phyloP scores from a whole-genome alignment of 2,329 filamentous ascomycete species.

The Sodiomyces alkalinus region DNA sequence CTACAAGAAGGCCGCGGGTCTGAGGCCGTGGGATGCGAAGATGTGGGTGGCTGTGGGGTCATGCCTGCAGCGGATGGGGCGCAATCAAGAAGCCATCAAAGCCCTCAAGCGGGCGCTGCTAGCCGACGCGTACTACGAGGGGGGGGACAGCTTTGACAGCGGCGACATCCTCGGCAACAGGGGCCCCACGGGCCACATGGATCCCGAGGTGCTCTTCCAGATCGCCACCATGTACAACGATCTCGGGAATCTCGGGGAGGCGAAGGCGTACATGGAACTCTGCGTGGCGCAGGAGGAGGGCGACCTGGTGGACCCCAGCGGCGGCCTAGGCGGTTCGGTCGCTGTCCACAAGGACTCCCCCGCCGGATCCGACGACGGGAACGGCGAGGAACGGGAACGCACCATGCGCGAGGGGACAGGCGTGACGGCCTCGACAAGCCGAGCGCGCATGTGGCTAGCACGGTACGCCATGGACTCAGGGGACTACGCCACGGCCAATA shows the following conservation, averaged over 20 bases:
- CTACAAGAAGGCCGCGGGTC: conserved; percentile 84
- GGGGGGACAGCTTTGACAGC: conserved; percentile 38
- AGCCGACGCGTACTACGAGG: conserved; percentile 74
- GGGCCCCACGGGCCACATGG: conserved; percentile 47
- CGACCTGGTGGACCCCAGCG: conserved; percentile 26
- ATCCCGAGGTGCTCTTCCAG: conserved; percentile 79
- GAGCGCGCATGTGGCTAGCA: conserved; percentile 87
- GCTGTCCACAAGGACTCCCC: conserved; percentile 41
- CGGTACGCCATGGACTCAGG: conserved; percentile 60
- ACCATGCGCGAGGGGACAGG: conserved; percentile 46
- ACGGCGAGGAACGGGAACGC: conserved; percentile 13
- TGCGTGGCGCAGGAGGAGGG: conserved; percentile 87
- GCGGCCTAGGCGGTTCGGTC: conserved; percentile 31
- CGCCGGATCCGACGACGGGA: conserved; percentile 17
- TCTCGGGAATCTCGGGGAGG: conserved; percentile 61
- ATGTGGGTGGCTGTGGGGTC: conserved; percentile 97
- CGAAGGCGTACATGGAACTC: conserved; percentile 89
- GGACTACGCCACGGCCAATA: conserved; percentile 62
- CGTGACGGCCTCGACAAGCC: conserved; percentile 81
- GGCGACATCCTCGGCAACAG: conserved; percentile 30
- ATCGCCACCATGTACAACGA: conserved; percentile 84
- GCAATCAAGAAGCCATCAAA: conserved; percentile 81
- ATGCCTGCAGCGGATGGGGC: conserved; percentile 79
- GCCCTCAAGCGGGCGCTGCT: conserved; percentile 84
- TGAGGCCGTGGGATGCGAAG: conserved; percentile 92